Base-by-base conservation (phyloP, 2,329 filamentous ascomycete genomes). In the Setomelanomma holmii region DNA sequence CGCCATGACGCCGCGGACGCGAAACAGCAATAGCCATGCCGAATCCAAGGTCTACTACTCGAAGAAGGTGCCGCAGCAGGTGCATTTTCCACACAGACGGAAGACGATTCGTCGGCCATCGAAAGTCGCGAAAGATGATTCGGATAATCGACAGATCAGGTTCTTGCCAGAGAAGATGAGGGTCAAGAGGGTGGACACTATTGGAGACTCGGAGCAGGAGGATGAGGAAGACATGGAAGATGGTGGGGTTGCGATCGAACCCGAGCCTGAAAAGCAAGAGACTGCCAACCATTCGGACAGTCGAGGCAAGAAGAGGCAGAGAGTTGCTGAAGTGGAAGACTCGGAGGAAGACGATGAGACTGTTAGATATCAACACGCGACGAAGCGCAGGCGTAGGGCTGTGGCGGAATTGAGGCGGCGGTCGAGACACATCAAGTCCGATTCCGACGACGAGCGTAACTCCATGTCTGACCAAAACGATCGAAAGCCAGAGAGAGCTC, bases 11-110 rank as follows among this genome's bases (percentile, higher is more conserved):
- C 58, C 66, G 10, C 59, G 53, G 14, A 72, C 68, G 23, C 60
- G 69, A 41, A 56, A 52, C 10, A 61, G 59, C 41, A 73, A 72
- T 24, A 56, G 56, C 40, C 57, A 67, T 6, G 51, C 58, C 10
- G 50, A 62, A 12, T 65, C 47, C 43, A 72, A 68, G 40, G 62
- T 63, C 27, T 73, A 71, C 49, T 70, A 68, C 17, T 65, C 68
- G 10, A 73, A 68, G 39, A 73, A 66, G 38, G 46, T 64, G 2
- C 65, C 68, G 6, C 59, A 68, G 30, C 71, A 74, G 34, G 42
- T 56, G 6, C 49, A 61, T 35, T 73, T 74, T 22, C 69, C 71
- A 3, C 62, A 66, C 27, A 58, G 53, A 45, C 53, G 54, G 40
- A 74, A 71, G 49, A 63, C 43, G 1, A 69, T 72, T 36, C 66